Conservation (phyloP, 495 filamentous ascomycete species). For the Daldinia grandis region DNA sequence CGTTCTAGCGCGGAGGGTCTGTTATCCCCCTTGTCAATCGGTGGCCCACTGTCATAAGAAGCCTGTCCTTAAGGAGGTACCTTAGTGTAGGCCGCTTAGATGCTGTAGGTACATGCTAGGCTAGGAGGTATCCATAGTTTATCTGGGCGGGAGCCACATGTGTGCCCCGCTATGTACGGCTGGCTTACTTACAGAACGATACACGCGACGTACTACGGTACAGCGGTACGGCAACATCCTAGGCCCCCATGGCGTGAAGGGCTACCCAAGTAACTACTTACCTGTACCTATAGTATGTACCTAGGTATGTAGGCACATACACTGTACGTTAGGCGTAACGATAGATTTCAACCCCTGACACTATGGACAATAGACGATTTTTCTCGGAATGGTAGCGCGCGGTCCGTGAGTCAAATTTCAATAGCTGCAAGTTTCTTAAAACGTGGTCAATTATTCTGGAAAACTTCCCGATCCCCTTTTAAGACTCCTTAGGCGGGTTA, state of each 20-base stretch:
- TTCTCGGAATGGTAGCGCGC: slow-evolving; percentile 18
- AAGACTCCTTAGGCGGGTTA: slow-evolving; percentile 3
- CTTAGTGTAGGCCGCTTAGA: neutral
- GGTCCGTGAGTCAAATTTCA: slow-evolving; percentile 17
- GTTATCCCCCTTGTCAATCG: slow-evolving; percentile 15
- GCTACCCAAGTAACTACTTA: neutral
- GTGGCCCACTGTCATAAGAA: neutral
- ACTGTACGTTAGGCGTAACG: slow-evolving; percentile 3
- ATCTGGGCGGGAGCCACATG: slow-evolving; percentile 36
- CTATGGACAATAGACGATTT: slow-evolving; percentile 13
- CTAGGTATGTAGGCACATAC: no score
- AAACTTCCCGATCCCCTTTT: slow-evolving; percentile 22
- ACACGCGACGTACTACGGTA: slow-evolving; percentile 29
- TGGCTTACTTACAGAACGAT: slow-evolving; percentile 33
- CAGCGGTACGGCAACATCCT: neutral
- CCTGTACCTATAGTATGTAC: neutral
- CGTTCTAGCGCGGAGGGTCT: slow-evolving; percentile 17
- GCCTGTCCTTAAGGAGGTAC: no score
- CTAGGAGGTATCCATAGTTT: slow-evolving; percentile 6
- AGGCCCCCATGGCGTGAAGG: slow-evolving; percentile 22
- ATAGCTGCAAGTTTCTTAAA: slow-evolving; percentile 18
- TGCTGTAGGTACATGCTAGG: slow-evolving; percentile 4
- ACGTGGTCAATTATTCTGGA: slow-evolving; percentile 19
- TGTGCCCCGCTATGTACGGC: slow-evolving; percentile 32
- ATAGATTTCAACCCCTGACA: slow-evolving; percentile 32